Base-by-base conservation (phyloP, 1,284 basidiomycete species). In the Sphaerobolus stellatus region DNA sequence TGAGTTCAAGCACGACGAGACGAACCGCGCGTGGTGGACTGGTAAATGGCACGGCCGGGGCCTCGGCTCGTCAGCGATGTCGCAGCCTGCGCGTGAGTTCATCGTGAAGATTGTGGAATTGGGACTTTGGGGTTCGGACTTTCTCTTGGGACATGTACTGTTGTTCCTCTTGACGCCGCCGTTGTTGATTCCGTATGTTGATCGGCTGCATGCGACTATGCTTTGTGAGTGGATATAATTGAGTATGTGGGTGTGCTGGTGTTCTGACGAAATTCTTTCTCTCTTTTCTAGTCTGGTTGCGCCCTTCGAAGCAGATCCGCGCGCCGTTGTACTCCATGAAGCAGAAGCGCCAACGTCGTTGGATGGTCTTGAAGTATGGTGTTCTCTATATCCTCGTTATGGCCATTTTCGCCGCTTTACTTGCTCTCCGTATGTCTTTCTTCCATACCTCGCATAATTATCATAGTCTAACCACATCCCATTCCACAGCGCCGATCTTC, bases 1-100 rank as follows among this genome's bases (percentile, higher is more conserved):
- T 61, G 94, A 98, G 73, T 95, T 96, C 82, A 97, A 97, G 75
- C 92, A 96, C 66, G 94, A 98, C 68, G 94, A 97, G 76, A 94
- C 92, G 20, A 98, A 97, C 74, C 81, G 93, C 30, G 94, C 94
- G 8, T 98, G 94, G 94, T 98, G 94, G 94, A 95, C 93, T 38
- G 94, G 94, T 66, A 84, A 91, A 62, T 97, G 94, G 94, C 95
- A 94, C 69, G 93, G 93, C 53, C 88, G 94, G 48, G 93, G 92
- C 4, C 79, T 97, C 30, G 94, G 94, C 38, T 67, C 83, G 3
- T 88, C 93, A 69, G 91, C 86, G 41, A 88, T 94, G 81, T 93
- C 91, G 18, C 94, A 97, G 69, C 94, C 94, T 41, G 92, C 92
- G 57, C 90, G 94, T 71, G 91, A 95, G 79, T 95, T 85, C 64